Evolutionary conservation across 1,139 yeast species (phyloP).

Genomic region (Arxiozyma slooffiae): DNA sequence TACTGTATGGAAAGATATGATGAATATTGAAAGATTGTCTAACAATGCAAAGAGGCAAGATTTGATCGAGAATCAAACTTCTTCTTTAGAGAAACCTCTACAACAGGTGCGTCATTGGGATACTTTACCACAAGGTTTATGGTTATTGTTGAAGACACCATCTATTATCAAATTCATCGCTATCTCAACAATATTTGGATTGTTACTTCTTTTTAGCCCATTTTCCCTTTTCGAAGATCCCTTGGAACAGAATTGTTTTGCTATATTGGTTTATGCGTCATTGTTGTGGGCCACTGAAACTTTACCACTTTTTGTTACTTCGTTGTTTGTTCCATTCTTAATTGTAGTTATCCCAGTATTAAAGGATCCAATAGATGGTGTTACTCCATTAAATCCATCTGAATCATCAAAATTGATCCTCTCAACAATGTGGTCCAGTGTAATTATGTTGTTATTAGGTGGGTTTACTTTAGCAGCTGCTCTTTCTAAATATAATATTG

Average conservation of each 20-base stretch:
- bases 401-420: constrained; percentile 70
- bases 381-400: constrained; percentile 45
- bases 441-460: constrained; percentile 76
- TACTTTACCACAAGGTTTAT: not conserved
- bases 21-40: constrained; percentile 70
- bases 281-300: constrained; percentile 92
- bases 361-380: constrained; percentile 41
- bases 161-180: constrained; percentile 3
- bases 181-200: constrained; percentile 6
- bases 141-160: not conserved
- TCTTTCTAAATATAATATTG: constrained; percentile 78
- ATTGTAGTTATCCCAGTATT: constrained; percentile 66
- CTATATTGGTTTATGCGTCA: constrained; percentile 69
- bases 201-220: not conserved
- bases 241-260: constrained; percentile 69
- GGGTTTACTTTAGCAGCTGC: constrained; percentile 95
- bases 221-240: constrained; percentile 37
- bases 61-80: not conserved
- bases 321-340: constrained; percentile 69
- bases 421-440: constrained; percentile 90
- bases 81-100: not conserved
- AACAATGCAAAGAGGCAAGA: constrained; percentile 41
- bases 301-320: constrained; percentile 77
- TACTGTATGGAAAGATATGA: constrained; percentile 95
- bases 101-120: constrained; percentile 1